Conservation (phyloP, 2,329 filamentous ascomycete species). For the Sporothrix sp. region DNA sequence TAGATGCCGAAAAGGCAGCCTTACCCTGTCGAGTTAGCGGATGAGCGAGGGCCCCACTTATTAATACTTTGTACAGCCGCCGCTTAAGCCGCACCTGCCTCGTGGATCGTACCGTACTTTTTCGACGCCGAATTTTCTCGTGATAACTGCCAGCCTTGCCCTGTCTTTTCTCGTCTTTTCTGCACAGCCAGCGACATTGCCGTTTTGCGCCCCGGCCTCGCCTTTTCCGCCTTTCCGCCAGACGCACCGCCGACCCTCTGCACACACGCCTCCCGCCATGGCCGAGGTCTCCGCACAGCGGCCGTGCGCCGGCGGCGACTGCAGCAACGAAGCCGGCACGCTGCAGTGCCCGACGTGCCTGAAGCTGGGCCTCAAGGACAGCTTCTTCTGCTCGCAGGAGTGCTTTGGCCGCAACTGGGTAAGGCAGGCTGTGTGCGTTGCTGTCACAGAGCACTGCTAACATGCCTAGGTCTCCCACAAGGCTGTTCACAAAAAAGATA, state of each 20-base stretch:
- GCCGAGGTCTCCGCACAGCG: constrained; percentile 41
- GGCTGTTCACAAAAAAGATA: constrained; percentile 68
- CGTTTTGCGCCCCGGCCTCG: too few relatives aligned
- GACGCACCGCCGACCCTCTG: neutral
- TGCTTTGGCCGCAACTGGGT: constrained; percentile 99
- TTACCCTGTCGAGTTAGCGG: neutral
- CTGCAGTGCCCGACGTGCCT: constrained; percentile 93
- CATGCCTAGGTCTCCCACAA: constrained; percentile 68
- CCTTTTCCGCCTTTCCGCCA: too few relatives aligned
- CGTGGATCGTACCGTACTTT: neutral
- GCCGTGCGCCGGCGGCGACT: constrained; percentile 74
- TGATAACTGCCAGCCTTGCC: neutral
- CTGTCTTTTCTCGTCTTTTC: neutral
- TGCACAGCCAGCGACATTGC: too few relatives aligned
- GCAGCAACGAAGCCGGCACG: constrained; percentile 72
- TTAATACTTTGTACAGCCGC: constrained; percentile 1
- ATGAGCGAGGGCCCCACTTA: neutral
- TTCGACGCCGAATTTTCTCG: neutral
- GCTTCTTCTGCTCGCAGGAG: constrained; percentile 95
- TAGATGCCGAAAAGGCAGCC: neutral
- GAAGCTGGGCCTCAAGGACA: constrained; percentile 77
- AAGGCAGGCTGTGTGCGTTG: neutral
- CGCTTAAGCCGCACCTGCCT: neutral
- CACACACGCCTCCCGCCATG: constrained; percentile 28
- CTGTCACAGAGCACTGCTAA: neutral